phyloP scores from a whole-genome alignment of 306 rosid species.

The Prunus dulcis region DNA sequence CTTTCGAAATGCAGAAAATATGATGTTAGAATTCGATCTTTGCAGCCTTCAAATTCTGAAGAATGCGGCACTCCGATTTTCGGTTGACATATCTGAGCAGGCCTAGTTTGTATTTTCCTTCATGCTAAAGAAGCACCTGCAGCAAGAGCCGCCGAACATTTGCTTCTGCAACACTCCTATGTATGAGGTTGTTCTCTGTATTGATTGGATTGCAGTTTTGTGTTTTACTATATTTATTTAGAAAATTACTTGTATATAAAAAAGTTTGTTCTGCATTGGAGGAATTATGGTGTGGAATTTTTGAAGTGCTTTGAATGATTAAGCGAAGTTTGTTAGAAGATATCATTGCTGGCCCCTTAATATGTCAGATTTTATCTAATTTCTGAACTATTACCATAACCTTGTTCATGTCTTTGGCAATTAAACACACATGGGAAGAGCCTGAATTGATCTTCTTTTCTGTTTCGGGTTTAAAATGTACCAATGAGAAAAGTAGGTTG shows the following conservation, averaged over 20 bases:
- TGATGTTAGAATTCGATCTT: slow-evolving; percentile 65
- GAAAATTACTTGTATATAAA: slow-evolving; percentile 22
- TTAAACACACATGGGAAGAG: too few species aligned
- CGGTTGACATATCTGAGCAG: slow-evolving; percentile 24
- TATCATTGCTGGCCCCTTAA: neutral
- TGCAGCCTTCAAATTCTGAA: slow-evolving; percentile 76
- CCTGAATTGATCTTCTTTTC: too few species aligned
- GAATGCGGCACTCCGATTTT: slow-evolving; percentile 33
- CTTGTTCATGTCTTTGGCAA: too few species aligned
- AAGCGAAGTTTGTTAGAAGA: slow-evolving; percentile 14
- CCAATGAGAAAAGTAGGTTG: too few species aligned
- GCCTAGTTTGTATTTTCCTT: slow-evolving; percentile 6
- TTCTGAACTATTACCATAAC: neutral
- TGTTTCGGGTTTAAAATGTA: too few species aligned
- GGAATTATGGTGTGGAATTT: slow-evolving; percentile 21
- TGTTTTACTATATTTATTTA: neutral
- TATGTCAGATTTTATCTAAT: neutral
- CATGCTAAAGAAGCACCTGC: slow-evolving; percentile 7
- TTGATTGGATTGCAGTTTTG: slow-evolving; percentile 19
- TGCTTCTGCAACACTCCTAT: slow-evolving; percentile 4
- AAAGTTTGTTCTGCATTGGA: neutral
- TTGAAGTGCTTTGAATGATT: slow-evolving; percentile 18
- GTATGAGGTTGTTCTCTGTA: slow-evolving; percentile 10
- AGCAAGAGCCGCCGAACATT: neutral
- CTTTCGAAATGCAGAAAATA: slow-evolving; percentile 42